phyloP scores from a whole-genome alignment of 192 early-diverging fungal species.

The Linnemannia elongata region DNA sequence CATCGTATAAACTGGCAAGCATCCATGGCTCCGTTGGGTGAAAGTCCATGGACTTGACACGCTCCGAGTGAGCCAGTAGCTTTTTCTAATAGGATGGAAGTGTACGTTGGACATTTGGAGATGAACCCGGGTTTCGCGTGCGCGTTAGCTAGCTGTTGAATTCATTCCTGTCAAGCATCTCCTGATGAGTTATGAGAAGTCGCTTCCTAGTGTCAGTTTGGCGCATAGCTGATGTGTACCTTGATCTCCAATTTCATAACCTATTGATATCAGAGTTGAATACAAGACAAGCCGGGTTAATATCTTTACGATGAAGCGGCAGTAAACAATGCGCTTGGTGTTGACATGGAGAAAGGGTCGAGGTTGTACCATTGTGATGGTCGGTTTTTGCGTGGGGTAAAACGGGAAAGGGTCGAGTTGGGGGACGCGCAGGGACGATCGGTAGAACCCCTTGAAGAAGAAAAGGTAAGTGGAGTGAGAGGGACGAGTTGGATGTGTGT shows the following conservation, averaged over 20 bases:
- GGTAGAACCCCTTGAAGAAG: not conserved
- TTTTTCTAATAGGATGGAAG: slow-evolving; percentile 56
- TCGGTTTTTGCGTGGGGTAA: not conserved
- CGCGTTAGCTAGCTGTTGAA: not conserved
- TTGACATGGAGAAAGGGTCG: not conserved
- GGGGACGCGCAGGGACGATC: not conserved
- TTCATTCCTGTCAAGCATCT: not conserved
- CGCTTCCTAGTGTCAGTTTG: not conserved
- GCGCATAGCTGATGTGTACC: slow-evolving; percentile 23
- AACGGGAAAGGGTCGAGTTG: not conserved
- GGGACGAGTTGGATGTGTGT: not conserved
- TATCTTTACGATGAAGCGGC: no score
- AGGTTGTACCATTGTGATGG: slow-evolving; percentile 1
- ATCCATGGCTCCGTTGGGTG: slow-evolving; percentile 99
- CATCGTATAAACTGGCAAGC: slow-evolving; percentile 95
- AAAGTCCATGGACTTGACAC: slow-evolving; percentile 98
- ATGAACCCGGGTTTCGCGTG: not conserved
- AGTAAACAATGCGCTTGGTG: no score
- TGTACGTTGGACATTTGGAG: not conserved
- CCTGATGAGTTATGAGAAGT: not conserved
- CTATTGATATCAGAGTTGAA: slow-evolving; percentile 5
- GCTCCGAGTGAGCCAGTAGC: slow-evolving; percentile 84
- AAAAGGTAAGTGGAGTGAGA: not conserved
- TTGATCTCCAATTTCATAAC: slow-evolving; percentile 62
- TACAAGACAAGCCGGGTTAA: not conserved